Evolutionary conservation across 495 filamentous ascomycete species (phyloP).

Genomic region (Aspergillus nidulans): DNA sequence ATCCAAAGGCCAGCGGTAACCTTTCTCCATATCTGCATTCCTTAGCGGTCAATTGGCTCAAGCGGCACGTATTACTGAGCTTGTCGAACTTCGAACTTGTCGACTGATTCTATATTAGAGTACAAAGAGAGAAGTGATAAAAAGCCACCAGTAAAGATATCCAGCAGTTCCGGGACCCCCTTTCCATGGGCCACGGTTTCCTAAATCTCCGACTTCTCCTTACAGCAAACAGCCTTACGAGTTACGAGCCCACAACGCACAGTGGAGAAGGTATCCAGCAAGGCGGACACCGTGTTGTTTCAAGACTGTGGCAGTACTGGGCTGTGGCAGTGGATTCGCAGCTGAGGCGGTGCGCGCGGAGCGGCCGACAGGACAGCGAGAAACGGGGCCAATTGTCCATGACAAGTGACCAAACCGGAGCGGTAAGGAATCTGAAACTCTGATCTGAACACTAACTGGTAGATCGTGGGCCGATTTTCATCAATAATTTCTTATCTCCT

Average conservation of each 20-base stretch:
- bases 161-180: background rate
- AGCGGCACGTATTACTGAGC: background rate
- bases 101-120: background rate
- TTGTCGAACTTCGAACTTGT: too few relatives aligned
- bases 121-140: background rate
- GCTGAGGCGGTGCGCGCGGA: constrained; percentile 20
- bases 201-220: background rate
- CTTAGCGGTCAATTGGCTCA: background rate
- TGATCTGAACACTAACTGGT: constrained; percentile 16
- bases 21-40: background rate
- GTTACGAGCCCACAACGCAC: background rate
- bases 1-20: background rate
- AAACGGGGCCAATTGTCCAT: background rate
- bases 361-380: background rate
- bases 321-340: constrained; percentile 18
- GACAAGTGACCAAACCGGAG: background rate
- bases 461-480: constrained; percentile 13
- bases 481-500: constrained; percentile 7
- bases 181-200: background rate
- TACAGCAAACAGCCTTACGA: background rate
- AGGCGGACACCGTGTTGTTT: background rate
- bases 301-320: constrained; percentile 11
- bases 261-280: background rate
- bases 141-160: constrained; percentile 2
- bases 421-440: constrained; percentile 19